Evolutionary conservation across 352 stramenopile species (phyloP).

Genomic region (Globisporangium solare): DNA sequence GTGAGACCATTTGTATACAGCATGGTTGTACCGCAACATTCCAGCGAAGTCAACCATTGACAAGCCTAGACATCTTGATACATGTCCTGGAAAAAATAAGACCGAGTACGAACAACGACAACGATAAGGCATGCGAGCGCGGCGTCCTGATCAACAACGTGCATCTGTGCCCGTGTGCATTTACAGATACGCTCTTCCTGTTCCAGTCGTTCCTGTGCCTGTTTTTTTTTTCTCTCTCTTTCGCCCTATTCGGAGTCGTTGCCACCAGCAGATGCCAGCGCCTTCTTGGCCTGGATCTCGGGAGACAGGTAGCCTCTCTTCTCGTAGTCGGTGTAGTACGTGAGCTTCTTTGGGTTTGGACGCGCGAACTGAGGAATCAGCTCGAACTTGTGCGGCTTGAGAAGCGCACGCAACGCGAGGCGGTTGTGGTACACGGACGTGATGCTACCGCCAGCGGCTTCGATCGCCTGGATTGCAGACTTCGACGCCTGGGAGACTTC

Average conservation of each 20-base stretch:
- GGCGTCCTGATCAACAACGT: no score
- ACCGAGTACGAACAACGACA: no score
- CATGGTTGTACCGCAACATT: no score
- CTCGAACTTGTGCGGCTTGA: slow-evolving; percentile 97
- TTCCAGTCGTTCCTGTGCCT: no score
- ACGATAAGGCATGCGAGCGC: no score
- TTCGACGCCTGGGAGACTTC: slow-evolving; percentile 94
- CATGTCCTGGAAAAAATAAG: no score
- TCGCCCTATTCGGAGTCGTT: slow-evolving; percentile 38
- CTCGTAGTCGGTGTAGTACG: slow-evolving; percentile 96
- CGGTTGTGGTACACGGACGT: slow-evolving; percentile 97
- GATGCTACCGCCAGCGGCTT: slow-evolving; percentile 92
- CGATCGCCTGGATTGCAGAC: slow-evolving; percentile 93
- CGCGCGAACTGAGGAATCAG: slow-evolving; percentile 90
- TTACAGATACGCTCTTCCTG: no score
- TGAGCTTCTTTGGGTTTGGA: slow-evolving; percentile 94
- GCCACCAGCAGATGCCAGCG: slow-evolving; percentile 33
- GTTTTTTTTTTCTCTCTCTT: not conserved
- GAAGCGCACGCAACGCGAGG: slow-evolving; percentile 90
- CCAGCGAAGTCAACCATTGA: no score
- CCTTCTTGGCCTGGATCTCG: slow-evolving; percentile 93
- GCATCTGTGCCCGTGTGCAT: no score
- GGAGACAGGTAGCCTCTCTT: slow-evolving; percentile 97
- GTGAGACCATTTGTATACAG: no score
- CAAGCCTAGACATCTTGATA: no score